phyloP scores from a whole-genome alignment of 2,329 filamentous ascomycete genomes.

The Stachybotrys chlorohalonatus region DNA sequence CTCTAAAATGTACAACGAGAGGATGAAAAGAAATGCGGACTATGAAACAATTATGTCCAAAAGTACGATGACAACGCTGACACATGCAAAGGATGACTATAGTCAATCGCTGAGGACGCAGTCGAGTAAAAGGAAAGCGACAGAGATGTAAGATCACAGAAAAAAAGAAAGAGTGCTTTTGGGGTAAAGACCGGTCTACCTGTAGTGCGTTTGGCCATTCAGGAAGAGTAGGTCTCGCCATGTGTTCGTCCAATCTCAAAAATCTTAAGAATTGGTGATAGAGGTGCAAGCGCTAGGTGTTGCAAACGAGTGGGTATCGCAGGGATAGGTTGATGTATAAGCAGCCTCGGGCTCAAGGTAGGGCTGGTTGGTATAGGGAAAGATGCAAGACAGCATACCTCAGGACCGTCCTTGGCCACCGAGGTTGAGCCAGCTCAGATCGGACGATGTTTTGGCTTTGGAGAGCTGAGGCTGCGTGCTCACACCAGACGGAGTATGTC shows the following conservation, averaged over 20 bases:
- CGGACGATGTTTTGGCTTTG: constrained; percentile 43
- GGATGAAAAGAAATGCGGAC: constrained; percentile 13
- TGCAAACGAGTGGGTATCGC: constrained; percentile 7
- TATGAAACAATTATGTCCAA: constrained; percentile 23
- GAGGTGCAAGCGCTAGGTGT: background rate
- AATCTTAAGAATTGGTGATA: too few relatives aligned
- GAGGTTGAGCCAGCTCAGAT: constrained; percentile 77
- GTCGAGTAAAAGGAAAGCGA: constrained; percentile 1
- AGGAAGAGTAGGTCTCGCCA: background rate
- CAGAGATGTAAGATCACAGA: background rate
- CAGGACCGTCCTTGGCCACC: constrained; percentile 29
- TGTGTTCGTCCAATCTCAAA: background rate
- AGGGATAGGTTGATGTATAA: constrained; percentile 4
- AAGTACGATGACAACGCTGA: constrained; percentile 16
- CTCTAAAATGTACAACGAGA: constrained; percentile 24
- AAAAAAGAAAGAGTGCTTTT: background rate
- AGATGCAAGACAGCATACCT: background rate
- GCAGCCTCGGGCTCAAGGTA: constrained; percentile 5
- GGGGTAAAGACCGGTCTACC: background rate
- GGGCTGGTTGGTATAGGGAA: background rate
- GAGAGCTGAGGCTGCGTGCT: constrained; percentile 42
- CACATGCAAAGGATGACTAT: constrained; percentile 14
- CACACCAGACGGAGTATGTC: constrained; percentile 24
- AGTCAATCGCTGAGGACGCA: constrained; percentile 10
- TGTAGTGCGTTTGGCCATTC: background rate